Evolutionary conservation across 164 flowering plant species (phyloP).

Genomic region (Vitis riparia): DNA sequence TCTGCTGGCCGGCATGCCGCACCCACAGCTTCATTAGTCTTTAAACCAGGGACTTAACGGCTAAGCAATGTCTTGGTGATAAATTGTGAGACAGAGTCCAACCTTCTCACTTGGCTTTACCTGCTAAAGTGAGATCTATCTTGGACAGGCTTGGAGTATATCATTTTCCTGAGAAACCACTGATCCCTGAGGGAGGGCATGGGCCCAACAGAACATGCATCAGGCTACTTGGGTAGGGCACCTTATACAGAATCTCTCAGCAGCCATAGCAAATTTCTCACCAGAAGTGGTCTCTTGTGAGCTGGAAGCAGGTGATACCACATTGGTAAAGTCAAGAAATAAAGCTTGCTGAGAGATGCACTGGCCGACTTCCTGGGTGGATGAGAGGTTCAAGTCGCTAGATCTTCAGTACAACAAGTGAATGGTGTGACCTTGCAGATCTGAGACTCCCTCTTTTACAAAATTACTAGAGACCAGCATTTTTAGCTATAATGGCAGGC

Average conservation of each 20-base stretch:
- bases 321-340: not conserved
- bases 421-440: not conserved
- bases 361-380: not conserved
- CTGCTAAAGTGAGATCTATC: not conserved
- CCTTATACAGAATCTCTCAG: not conserved
- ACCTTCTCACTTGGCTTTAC: not conserved
- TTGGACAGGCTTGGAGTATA: not conserved
- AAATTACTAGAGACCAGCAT: not conserved
- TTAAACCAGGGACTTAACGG: not conserved
- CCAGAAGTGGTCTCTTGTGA: not conserved
- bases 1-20: not conserved
- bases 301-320: not conserved
- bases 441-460: not conserved
- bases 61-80: not conserved
- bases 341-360: not conserved
- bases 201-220: not conserved
- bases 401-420: too few species aligned
- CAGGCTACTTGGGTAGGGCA: not conserved
- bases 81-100: not conserved
- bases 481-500: constrained; percentile 4
- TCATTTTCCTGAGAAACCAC: not conserved
- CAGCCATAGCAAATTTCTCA: not conserved
- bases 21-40: not conserved
- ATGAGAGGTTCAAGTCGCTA: too few species aligned
- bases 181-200: not conserved